Percentiles rank a stretch among this genome's conserved stretches.
These are phyloP conservation scores for Elsinoe fawcettii DNA, from an alignment of 2,329 filamentous ascomycete genomes.

Conservation along the genomic window DNA sequence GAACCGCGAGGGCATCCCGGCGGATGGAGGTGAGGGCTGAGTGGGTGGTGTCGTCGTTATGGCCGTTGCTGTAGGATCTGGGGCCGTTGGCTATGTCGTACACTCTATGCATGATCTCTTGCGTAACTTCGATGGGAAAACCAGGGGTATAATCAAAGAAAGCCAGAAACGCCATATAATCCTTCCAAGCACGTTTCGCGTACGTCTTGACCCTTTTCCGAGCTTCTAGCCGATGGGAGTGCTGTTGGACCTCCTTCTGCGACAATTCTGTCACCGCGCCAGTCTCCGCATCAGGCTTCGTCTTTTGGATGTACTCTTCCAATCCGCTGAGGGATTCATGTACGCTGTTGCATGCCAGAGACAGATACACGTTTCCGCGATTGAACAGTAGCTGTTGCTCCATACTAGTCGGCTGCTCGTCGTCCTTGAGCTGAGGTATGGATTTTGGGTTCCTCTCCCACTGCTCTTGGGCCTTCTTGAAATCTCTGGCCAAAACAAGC, in stretches of 20 bases:
- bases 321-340: conserved; percentile 47
- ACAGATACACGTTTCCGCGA: conserved; percentile 63
- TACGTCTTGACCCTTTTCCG: conserved; percentile 64
- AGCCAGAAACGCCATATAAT: conserved; percentile 65
- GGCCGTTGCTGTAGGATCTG: conserved; percentile 21
- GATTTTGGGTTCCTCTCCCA: conserved; percentile 35
- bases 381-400: conserved; percentile 71
- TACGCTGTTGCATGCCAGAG: conserved; percentile 61
- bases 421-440: conserved; percentile 48
- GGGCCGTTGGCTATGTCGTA: conserved; percentile 47
- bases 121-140: conserved; percentile 51
- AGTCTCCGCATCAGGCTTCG: conserved; percentile 17
- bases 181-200: conserved; percentile 67
- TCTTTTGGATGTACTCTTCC: conserved; percentile 30
- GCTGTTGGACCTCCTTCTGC: conserved; percentile 26
- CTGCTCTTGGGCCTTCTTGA: conserved; percentile 31
- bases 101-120: conserved; percentile 51
- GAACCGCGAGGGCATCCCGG: neutral
- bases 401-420: conserved; percentile 65
- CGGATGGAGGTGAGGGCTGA: conserved; percentile 4
- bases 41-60: conserved; percentile 19
- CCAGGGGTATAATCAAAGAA: conserved; percentile 73
- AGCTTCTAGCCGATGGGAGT: conserved; percentile 44
- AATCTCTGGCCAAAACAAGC: conserved; percentile 44
- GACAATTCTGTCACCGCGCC: neutral